A percentile compares a stretch with the other conserved stretches of the same genome.
phyloP scores from a whole-genome alignment of 768 basidiomycete genomes.

The Psilocybe azurescens region DNA sequence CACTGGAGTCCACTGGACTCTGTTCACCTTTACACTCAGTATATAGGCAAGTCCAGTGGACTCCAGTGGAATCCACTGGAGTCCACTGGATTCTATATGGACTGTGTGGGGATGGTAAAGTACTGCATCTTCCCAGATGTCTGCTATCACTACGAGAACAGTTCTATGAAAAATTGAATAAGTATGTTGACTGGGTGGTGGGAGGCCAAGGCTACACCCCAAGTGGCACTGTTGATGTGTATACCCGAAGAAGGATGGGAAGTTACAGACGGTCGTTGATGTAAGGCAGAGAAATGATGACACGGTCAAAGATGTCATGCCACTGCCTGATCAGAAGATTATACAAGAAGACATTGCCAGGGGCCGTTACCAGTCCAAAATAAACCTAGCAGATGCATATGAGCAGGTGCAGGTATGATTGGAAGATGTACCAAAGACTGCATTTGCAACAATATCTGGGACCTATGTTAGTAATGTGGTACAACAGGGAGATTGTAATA shows the following conservation, averaged over 20 bases:
- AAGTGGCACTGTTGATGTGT: slow-evolving; percentile 37
- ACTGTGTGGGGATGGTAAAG: no score
- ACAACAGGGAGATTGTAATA: slow-evolving; percentile 53
- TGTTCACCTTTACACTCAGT: no score
- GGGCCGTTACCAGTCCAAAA: slow-evolving; percentile 39
- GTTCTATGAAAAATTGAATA: slow-evolving; percentile 35
- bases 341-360: slow-evolving; percentile 35
- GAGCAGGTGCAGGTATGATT: slow-evolving; percentile 42
- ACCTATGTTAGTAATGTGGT: slow-evolving; percentile 44
- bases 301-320: slow-evolving; percentile 42
- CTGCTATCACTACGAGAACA: slow-evolving; percentile 31
- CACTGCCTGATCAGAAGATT: slow-evolving; percentile 44
- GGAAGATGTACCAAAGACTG: slow-evolving; percentile 34
- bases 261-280: slow-evolving; percentile 41
- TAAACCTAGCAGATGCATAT: slow-evolving; percentile 47
- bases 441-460: slow-evolving; percentile 41
- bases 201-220: slow-evolving; percentile 23
- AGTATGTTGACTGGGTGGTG: slow-evolving; percentile 42
- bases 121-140: slow-evolving; percentile 36
- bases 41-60: no score
- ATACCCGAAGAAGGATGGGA: slow-evolving; percentile 37
- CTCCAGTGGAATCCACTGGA: no score
- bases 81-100: no score
- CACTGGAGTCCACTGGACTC: no score
- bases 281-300: slow-evolving; percentile 43